Percentiles rank a stretch among this genome's conserved stretches.
Conservation (phyloP, 768 basidiomycete species). For the Leccinum sublutescens region DNA sequence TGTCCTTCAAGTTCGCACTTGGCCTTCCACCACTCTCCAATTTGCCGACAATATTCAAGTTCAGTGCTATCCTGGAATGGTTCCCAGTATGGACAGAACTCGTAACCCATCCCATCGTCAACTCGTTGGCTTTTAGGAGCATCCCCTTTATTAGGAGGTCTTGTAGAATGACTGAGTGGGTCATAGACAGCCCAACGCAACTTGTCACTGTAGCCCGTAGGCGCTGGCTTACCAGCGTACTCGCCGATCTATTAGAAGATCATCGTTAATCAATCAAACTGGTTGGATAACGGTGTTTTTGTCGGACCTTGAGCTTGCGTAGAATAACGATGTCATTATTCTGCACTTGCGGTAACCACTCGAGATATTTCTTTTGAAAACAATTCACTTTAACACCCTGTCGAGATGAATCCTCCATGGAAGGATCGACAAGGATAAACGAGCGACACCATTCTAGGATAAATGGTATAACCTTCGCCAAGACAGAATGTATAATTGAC, state of each 20-base stretch:
- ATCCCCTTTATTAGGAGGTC: slow-evolving; percentile 37
- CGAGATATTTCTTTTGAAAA: slow-evolving; percentile 46
- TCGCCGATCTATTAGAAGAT: slow-evolving; percentile 30
- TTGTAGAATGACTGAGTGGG: slow-evolving; percentile 35
- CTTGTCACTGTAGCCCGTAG: slow-evolving; percentile 45
- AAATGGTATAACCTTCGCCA: not conserved
- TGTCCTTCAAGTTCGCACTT: slow-evolving; percentile 21
- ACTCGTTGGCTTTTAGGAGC: slow-evolving; percentile 36
- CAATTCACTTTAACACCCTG: slow-evolving; percentile 42
- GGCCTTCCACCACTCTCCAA: slow-evolving; percentile 54
- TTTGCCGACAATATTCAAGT: slow-evolving; percentile 40
- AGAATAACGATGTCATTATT: slow-evolving; percentile 53
- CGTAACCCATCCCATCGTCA: slow-evolving; percentile 37
- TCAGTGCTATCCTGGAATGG: slow-evolving; percentile 37
- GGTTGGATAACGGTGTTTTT: not conserved
- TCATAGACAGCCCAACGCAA: slow-evolving; percentile 58
- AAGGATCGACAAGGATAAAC: slow-evolving; percentile 53
- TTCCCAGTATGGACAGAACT: slow-evolving; percentile 45
- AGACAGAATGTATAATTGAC: slow-evolving; percentile 6
- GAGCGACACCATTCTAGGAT: slow-evolving; percentile 45
- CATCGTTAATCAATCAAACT: not conserved
- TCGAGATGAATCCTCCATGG: slow-evolving; percentile 29
- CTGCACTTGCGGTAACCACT: slow-evolving; percentile 51
- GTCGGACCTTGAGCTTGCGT: slow-evolving; percentile 46
- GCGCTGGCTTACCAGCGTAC: slow-evolving; percentile 33